Base-by-base conservation (phyloP, 352 stramenopile species). In the Globisporangium polare region DNA sequence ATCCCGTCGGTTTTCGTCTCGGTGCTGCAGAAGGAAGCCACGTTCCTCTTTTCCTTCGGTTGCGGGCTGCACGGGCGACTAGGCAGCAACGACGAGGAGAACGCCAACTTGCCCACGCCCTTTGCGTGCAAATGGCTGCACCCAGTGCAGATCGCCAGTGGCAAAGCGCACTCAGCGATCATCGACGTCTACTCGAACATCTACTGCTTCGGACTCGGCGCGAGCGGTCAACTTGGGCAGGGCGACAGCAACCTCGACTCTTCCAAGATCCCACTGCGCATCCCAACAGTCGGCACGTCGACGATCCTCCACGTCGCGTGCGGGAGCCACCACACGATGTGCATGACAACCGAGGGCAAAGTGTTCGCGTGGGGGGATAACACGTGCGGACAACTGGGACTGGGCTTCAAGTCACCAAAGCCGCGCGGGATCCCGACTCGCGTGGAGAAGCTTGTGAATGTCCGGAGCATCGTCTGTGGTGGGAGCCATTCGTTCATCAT, bases 161-260 rank as follows among this genome's bases (percentile, higher is more conserved):
- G 82, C 8, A 81, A 81, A 43, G 73, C 80, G 10, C 82, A 91
- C 66, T 85, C 79, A 2, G 80, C 82, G 26, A 80, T 91, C 42
- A 75, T 91, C 31, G 82, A 91, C 41, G 79, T 88, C 22, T 86
- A 86, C 46, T 88, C 82, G 2, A 86, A 89, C 59, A 66, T 91
- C 42, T 91, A 89, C 60, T 89, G 79, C 69, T 89, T 89, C 60
- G 82, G 82, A 35, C 59, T 71, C 29, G 73, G 74, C 8, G 43
- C 57, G 0, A 71, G 52, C 33, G 82, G 79, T 1, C 79, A 91
- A 41, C 73, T 91, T 13, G 79, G 78, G 9, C 82, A 91, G 45
- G 74, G 74, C 18, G 76, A 88, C 27, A 67, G 63, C 50, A 76
- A 74, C n/a, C 49, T 88, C 1, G 78, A 89, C 41, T 66, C 75